phyloP scores from a whole-genome alignment of 2,329 filamentous ascomycete species.

The Neospermospora avenae region DNA sequence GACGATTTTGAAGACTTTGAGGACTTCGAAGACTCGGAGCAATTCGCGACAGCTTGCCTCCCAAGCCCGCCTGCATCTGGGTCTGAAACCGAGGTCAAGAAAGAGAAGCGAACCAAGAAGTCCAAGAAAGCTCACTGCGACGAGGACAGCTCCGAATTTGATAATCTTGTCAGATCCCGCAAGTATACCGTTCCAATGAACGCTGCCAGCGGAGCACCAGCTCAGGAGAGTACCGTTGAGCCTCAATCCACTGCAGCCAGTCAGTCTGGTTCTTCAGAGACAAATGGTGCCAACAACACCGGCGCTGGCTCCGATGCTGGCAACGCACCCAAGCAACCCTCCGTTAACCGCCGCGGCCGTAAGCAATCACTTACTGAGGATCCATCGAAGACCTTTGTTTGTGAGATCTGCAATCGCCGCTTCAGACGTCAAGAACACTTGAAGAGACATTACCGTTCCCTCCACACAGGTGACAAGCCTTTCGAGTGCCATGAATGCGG shows the following conservation, averaged over 20 bases:
- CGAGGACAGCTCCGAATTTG: constrained; percentile 36
- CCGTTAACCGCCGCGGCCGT: constrained; percentile 85
- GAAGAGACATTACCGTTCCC: constrained; percentile 96
- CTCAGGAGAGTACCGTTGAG: constrained; percentile 31
- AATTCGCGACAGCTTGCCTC: constrained; percentile 57
- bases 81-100: constrained; percentile 47
- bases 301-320: constrained; percentile 40
- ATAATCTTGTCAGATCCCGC: constrained; percentile 35
- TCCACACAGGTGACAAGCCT: constrained; percentile 97
- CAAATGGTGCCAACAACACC: constrained; percentile 40
- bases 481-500: constrained; percentile 97
- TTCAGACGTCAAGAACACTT: constrained; percentile 98
- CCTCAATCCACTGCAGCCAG: constrained; percentile 37
- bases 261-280: constrained; percentile 41
- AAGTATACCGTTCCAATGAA: constrained; percentile 37
- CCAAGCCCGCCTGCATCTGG: constrained; percentile 59
- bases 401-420: constrained; percentile 90
- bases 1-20: constrained; percentile 75
- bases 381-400: constrained; percentile 97
- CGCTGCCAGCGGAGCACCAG: constrained; percentile 28
- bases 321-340: constrained; percentile 42
- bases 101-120: constrained; percentile 56
- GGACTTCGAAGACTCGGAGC: constrained; percentile 66
- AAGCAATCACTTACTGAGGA: constrained; percentile 99
- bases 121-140: constrained; percentile 43